Percentiles rank a stretch among this genome's conserved stretches.
phyloP scores from a whole-genome alignment of 1,284 basidiomycete genomes.

The Tausonia pullulans region DNA sequence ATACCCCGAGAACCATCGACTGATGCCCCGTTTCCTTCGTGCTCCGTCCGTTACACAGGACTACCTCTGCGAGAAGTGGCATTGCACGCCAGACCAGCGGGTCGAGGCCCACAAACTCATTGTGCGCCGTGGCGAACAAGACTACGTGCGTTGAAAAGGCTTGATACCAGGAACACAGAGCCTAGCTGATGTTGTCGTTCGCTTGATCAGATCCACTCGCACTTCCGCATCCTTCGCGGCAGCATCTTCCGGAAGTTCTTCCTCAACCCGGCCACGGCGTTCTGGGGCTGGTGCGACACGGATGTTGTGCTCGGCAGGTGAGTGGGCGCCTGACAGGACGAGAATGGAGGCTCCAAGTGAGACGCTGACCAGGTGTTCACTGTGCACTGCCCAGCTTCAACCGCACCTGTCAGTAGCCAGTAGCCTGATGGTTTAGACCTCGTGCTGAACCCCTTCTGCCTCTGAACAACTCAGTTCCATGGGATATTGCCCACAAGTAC shows the following conservation, averaged over 20 bases:
- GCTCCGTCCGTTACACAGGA: not conserved
- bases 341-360: too few species aligned
- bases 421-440: too few species aligned
- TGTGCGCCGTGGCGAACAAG: not conserved
- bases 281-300: conserved; percentile 14
- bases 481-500: conserved; percentile 1
- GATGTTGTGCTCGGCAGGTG: conserved; percentile 1
- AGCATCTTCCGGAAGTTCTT: conserved; percentile 6
- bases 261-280: not conserved
- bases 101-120: not conserved
- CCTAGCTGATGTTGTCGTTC: not conserved
- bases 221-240: conserved; percentile 10
- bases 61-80: conserved; percentile 8
- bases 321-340: not conserved
- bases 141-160: not conserved
- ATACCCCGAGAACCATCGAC: too few species aligned
- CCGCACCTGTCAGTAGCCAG: too few species aligned
- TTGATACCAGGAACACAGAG: too few species aligned
- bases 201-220: conserved; percentile 1
- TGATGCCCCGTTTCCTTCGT: too few species aligned
- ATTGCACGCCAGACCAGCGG: not conserved
- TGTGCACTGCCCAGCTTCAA: too few species aligned
- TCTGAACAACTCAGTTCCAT: not conserved
- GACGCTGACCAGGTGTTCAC: too few species aligned
- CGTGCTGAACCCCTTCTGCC: too few species aligned